Conservation (phyloP, 805 yeast species). For the Candida chauliodis region DNA sequence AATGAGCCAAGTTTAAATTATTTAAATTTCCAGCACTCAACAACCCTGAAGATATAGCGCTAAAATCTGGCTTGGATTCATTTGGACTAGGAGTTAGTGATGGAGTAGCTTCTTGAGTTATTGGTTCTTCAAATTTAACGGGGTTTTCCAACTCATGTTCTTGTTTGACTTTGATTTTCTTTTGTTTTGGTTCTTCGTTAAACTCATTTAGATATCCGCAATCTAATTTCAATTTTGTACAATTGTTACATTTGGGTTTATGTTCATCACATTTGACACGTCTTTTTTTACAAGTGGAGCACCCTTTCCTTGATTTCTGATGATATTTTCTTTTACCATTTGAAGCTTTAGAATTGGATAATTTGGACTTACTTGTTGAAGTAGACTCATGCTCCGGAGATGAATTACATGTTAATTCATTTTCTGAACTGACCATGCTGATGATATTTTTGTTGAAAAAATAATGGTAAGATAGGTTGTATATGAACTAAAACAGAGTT, state of each 20-base stretch:
- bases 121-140: conserved; percentile 2
- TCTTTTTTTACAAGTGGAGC: conserved; percentile 20
- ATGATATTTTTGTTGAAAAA: conserved; percentile 1
- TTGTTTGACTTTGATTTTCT: not conserved
- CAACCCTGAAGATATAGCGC: conserved; percentile 12
- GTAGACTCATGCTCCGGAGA: not conserved
- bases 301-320: conserved; percentile 20
- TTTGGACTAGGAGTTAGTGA: conserved; percentile 14
- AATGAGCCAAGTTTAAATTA: conserved; percentile 39
- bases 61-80: conserved; percentile 2
- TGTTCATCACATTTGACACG: conserved; percentile 25
- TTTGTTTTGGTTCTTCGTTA: not conserved
- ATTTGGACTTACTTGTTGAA: not conserved
- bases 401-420: not conserved
- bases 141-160: not conserved
- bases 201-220: conserved; percentile 41
- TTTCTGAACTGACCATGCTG: not conserved
- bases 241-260: conserved; percentile 21
- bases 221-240: conserved; percentile 41
- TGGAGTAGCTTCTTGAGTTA: conserved; percentile 17
- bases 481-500: not conserved
- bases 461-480: not conserved
- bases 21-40: conserved; percentile 38
- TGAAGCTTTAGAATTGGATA: conserved; percentile 19
- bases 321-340: conserved; percentile 84